phyloP scores from a whole-genome alignment of 257 asterid species.

The Catharanthus roseus region DNA sequence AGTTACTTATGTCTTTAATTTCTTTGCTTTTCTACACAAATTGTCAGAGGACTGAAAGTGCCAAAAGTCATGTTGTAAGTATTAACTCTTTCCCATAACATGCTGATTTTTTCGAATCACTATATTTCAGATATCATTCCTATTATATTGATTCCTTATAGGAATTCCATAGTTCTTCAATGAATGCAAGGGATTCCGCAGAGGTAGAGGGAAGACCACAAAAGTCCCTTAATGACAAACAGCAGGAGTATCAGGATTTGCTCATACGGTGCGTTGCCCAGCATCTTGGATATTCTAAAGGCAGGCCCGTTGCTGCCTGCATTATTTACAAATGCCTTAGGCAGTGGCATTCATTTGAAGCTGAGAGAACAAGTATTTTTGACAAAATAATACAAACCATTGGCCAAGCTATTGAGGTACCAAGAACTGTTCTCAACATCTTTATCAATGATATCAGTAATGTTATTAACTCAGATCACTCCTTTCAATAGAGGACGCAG shows the following conservation, averaged over 20 bases:
- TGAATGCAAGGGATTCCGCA: constrained; percentile 52
- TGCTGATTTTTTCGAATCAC: constrained; percentile 4
- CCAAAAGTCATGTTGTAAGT: constrained; percentile 55
- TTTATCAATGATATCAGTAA: neutral
- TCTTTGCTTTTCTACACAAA: constrained; percentile 21
- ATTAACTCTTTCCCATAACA: constrained; percentile 15
- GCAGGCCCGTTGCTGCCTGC: constrained; percentile 89
- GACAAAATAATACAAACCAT: constrained; percentile 95
- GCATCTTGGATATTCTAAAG: constrained; percentile 86
- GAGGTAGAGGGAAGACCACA: constrained; percentile 87
- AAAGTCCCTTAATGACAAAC: constrained; percentile 83
- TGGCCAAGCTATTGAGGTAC: constrained; percentile 96
- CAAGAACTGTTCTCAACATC: neutral
- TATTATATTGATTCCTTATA: constrained; percentile 17
- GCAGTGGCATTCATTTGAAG: constrained; percentile 94
- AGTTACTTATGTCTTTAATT: constrained; percentile 23
- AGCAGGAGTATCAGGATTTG: constrained; percentile 91
- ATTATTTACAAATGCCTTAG: constrained; percentile 88
- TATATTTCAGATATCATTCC: neutral
- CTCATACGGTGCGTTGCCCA: constrained; percentile 87
- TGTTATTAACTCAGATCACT: constrained; percentile 12
- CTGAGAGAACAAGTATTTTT: constrained; percentile 87
- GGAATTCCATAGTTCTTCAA: constrained; percentile 77
- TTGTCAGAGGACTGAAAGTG: constrained; percentile 75
- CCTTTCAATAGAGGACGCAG: constrained; percentile 52